phyloP scores from a whole-genome alignment of 352 stramenopile species.

The Phytophthora ramorum region DNA sequence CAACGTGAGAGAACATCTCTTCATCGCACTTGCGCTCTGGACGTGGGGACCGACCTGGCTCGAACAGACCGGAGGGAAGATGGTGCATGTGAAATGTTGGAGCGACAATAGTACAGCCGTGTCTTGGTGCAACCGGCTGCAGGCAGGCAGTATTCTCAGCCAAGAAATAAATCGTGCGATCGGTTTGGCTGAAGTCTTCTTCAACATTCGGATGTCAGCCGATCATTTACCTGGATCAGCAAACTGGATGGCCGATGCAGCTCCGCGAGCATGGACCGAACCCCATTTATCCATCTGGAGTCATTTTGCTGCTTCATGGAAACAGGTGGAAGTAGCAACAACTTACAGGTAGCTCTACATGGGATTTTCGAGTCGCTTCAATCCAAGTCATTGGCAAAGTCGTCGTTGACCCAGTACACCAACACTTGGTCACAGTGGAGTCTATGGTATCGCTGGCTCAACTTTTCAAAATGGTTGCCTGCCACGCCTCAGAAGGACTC shows the following conservation, averaged over 20 bases:
- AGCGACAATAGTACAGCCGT: constrained; percentile 38
- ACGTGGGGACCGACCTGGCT: constrained; percentile 19
- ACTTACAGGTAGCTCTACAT: constrained; percentile 27
- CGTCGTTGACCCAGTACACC: constrained; percentile 7
- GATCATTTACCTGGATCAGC: constrained; percentile 21
- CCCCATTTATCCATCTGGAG: constrained; percentile 10
- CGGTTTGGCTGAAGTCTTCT: constrained; percentile 22
- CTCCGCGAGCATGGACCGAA: constrained; percentile 30
- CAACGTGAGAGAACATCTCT: constrained; percentile 41
- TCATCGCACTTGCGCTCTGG: constrained; percentile 26
- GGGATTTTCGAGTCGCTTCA: constrained; percentile 24
- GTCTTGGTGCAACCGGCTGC: constrained; percentile 23
- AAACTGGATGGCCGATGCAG: constrained; percentile 38
- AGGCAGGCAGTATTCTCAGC: constrained; percentile 8
- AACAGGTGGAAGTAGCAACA: constrained; percentile 6
- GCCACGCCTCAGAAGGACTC: neutral
- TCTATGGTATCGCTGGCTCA: constrained; percentile 5
- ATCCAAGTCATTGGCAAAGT: constrained; percentile 20
- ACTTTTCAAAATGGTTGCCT: constrained; percentile 11
- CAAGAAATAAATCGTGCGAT: constrained; percentile 50
- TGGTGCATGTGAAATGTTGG: constrained; percentile 30
- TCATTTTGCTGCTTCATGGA: constrained; percentile 23
- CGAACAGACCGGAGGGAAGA: neutral
- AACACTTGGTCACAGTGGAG: constrained; percentile 17
- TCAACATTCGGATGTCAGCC: constrained; percentile 17